Conservation (phyloP, 306 rosid genomes). For the Argentina anserina region DNA sequence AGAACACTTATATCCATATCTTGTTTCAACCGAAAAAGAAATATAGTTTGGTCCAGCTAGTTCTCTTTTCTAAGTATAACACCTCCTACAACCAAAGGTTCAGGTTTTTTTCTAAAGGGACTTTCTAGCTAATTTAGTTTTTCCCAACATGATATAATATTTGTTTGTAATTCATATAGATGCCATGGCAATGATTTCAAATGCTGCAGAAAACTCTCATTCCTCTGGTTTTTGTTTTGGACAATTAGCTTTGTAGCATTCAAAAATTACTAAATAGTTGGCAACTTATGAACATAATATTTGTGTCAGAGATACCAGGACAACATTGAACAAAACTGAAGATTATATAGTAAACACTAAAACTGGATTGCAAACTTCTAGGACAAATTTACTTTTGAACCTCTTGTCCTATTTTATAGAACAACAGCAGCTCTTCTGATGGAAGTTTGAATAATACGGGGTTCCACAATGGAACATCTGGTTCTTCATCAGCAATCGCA, state of each 20-base stretch:
- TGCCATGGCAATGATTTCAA: not conserved
- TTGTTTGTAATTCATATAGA: not conserved
- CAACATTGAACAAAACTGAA: not conserved
- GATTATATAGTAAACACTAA: not conserved
- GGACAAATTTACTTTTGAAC: constrained; percentile 64
- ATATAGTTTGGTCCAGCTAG: not conserved
- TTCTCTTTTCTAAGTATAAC: not conserved
- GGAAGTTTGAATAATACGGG: constrained; percentile 87
- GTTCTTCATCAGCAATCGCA: constrained; percentile 64
- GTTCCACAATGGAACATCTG: constrained; percentile 86
- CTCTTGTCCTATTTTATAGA: constrained; percentile 79
- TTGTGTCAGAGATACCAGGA: not conserved
- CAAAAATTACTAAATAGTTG: not conserved
- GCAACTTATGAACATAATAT: not conserved
- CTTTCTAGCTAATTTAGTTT: not conserved
- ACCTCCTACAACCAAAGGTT: not conserved
- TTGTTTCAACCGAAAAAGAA: not conserved
- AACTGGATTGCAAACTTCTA: not conserved
- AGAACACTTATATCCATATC: not conserved
- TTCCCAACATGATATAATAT: not conserved
- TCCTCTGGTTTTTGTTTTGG: not conserved
- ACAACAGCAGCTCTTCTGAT: constrained; percentile 74
- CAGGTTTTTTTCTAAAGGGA: not conserved
- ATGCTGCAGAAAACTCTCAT: not conserved
- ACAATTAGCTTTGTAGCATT: not conserved